phyloP scores from a whole-genome alignment of 257 asterid species.

The Cinchona pubescens region DNA sequence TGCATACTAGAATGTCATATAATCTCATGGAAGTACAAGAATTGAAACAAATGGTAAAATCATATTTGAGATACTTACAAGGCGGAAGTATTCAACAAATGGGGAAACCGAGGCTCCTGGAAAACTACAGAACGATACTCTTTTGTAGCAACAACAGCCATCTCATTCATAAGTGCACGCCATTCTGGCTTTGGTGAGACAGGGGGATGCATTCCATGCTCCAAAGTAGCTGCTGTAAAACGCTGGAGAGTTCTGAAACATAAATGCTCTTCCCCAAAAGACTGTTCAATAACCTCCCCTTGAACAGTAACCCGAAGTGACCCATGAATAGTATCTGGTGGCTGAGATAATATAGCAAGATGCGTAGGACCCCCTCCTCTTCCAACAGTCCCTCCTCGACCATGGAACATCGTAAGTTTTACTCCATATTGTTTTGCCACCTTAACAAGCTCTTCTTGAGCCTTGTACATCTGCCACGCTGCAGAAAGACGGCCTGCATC shows the following conservation, averaged over 20 bases:
- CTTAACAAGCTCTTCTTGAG: conserved; percentile 86
- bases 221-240: conserved; percentile 96
- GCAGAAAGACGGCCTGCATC: conserved; percentile 97
- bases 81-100: conserved; percentile 94
- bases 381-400: conserved; percentile 92
- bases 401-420: conserved; percentile 89
- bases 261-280: conserved; percentile 89
- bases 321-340: conserved; percentile 86
- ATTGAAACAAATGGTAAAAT: not conserved
- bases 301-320: conserved; percentile 95
- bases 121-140: conserved; percentile 83
- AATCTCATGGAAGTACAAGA: not conserved
- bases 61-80: conserved; percentile 42
- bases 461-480: conserved; percentile 91
- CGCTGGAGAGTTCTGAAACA: conserved; percentile 94
- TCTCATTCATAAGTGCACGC: conserved; percentile 90
- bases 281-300: conserved; percentile 91
- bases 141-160: conserved; percentile 78
- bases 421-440: conserved; percentile 83
- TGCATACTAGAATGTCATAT: not conserved
- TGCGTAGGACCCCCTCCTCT: conserved; percentile 98
- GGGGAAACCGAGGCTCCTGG: conserved; percentile 92
- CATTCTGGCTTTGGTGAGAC: conserved; percentile 85
- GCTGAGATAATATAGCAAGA: conserved; percentile 93
- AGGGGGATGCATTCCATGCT: conserved; percentile 94